Conservation (phyloP, 441 rosid genomes). For the Pelargonium citronellum region DNA sequence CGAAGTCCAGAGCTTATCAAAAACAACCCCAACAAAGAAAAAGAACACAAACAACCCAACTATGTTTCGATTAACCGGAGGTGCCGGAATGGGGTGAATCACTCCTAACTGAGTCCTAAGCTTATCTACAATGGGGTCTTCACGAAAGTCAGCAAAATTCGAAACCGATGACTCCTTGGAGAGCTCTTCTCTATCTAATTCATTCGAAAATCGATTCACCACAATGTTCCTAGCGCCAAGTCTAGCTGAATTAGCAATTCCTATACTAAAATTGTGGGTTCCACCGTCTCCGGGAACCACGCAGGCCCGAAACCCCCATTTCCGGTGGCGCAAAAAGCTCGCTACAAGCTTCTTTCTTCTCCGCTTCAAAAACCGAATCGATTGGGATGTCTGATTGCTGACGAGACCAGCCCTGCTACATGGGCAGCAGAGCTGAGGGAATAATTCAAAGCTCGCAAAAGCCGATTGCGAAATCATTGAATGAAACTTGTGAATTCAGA, state of each 20-base stretch:
- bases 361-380: conserved; percentile 21
- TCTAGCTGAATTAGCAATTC: conserved; percentile 29
- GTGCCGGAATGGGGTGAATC: conserved; percentile 85
- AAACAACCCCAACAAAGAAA: conserved; percentile 85
- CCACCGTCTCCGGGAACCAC: conserved; percentile 26
- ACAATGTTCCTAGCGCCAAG: conserved; percentile 33
- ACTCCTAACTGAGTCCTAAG: conserved; percentile 84
- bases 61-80: conserved; percentile 60
- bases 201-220: conserved; percentile 42
- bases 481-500: conserved; percentile 21
- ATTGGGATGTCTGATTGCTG: conserved; percentile 19
- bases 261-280: conserved; percentile 21
- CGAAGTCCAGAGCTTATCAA: conserved; percentile 77
- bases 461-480: conserved; percentile 58
- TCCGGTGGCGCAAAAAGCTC: conserved; percentile 17
- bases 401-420: conserved; percentile 26
- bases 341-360: conserved; percentile 23
- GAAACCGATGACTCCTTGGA: conserved; percentile 25
- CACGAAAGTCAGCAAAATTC: conserved; percentile 52
- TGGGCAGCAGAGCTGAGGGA: conserved; percentile 38
- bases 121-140: conserved; percentile 85
- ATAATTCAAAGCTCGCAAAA: conserved; percentile 30
- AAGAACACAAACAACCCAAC: conserved; percentile 64
- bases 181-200: conserved; percentile 35
- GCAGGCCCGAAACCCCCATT: conserved; percentile 34